Evolutionary conservation across 2,329 filamentous ascomycete species (phyloP).

Genomic region (Trichoderma cornu-damae): DNA sequence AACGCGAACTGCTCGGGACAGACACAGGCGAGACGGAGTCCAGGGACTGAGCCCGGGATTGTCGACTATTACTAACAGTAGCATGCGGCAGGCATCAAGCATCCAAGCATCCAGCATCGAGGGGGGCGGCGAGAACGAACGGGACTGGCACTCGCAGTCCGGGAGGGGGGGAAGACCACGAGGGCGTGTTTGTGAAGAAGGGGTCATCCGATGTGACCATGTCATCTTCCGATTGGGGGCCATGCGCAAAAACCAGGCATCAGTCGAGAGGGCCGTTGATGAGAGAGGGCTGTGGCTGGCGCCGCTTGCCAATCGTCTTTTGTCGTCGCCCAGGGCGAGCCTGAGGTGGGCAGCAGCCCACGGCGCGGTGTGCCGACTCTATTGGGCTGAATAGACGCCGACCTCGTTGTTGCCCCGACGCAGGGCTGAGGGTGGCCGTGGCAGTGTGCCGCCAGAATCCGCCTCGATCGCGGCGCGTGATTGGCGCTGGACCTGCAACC

Average conservation of each 20-base stretch:
- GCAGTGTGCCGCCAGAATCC: conserved; percentile 14
- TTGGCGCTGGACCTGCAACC: conserved; percentile 15
- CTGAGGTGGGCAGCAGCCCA: conserved; percentile 2
- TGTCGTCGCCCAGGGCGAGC: conserved; percentile 20
- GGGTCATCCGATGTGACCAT: conserved; percentile 20
- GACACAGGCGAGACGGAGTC: conserved; percentile 4
- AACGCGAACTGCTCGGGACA: conserved; percentile 1
- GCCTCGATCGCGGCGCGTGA: conserved; percentile 12
- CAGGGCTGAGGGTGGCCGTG: conserved; percentile 17
- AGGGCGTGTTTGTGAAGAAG: neutral
- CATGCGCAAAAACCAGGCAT: conserved; percentile 21
- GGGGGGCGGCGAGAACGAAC: neutral
- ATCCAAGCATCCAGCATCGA: neutral
- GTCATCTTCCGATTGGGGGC: conserved; percentile 31
- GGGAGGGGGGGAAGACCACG: neutral
- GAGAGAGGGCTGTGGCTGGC: conserved; percentile 16
- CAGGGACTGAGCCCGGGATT: conserved; percentile 1
- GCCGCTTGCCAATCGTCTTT: conserved; percentile 30
- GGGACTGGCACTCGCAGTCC: neutral
- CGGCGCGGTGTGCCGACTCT: conserved; percentile 15
- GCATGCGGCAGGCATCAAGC: neutral
- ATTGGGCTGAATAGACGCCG: conserved; percentile 33
- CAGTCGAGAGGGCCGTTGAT: conserved; percentile 29
- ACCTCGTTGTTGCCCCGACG: conserved; percentile 11
- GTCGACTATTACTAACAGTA: neutral